A percentile compares a stretch with the other conserved stretches of the same genome.
These are phyloP conservation scores for Aspergillus transmontanensis DNA, from an alignment of 2,329 filamentous ascomycete genomes.

Conservation along the genomic window DNA sequence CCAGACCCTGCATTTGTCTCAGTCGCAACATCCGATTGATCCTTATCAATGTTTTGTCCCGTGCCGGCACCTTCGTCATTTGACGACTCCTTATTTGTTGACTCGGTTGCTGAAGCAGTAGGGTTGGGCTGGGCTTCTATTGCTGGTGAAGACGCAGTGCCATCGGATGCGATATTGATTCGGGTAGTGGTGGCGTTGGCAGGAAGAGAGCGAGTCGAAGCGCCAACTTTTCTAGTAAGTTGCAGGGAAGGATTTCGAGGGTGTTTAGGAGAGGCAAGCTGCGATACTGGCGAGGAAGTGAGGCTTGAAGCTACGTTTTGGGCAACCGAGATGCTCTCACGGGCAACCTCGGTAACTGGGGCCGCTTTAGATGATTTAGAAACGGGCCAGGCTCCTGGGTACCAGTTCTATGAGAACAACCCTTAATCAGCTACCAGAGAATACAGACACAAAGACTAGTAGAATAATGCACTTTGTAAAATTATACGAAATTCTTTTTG, in stretches of 20 bases:
- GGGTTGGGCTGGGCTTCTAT: conserved; percentile 23
- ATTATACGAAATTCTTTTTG: neutral
- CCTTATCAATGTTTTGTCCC: conserved; percentile 21
- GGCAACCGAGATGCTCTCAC: conserved; percentile 51
- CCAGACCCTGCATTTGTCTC: conserved; percentile 17
- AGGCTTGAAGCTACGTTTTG: conserved; percentile 40
- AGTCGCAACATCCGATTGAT: conserved; percentile 18
- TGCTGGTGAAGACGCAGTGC: conserved; percentile 35
- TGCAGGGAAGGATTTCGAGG: conserved; percentile 42
- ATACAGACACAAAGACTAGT: neutral
- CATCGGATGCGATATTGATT: conserved; percentile 48
- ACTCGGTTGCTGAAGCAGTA: conserved; percentile 12
- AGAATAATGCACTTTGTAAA: conserved; percentile 6
- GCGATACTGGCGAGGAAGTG: conserved; percentile 34
- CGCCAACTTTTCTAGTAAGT: conserved; percentile 44
- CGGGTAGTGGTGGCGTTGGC: conserved; percentile 48
- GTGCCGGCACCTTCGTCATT: conserved; percentile 15
- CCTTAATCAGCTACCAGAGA: conserved; percentile 14
- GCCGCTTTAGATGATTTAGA: conserved; percentile 47
- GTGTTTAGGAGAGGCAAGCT: conserved; percentile 28
- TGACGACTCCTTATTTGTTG: conserved; percentile 23
- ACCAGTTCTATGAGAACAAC: conserved; percentile 40
- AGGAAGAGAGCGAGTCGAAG: conserved; percentile 48
- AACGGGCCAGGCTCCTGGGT: conserved; percentile 49
- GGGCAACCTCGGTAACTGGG: conserved; percentile 52